These are phyloP conservation scores for Eucalyptus caleyi DNA, from an alignment of 345 rosid genomes.

Conservation along the genomic window DNA sequence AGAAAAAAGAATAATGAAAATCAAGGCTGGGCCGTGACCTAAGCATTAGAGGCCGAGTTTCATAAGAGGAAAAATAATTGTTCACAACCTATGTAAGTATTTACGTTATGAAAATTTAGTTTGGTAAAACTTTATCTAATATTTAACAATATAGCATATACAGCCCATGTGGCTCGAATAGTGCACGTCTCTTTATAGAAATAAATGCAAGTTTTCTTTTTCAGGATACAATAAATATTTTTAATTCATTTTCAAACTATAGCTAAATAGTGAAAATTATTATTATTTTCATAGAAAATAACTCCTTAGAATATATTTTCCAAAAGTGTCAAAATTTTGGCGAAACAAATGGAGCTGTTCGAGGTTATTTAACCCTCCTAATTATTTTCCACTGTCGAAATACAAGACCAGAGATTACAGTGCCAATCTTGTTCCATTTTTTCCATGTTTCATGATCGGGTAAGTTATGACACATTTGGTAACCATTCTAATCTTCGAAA, in stretches of 20 bases:
- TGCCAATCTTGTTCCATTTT: conserved; percentile 38
- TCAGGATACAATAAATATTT: neutral
- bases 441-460: conserved; percentile 72
- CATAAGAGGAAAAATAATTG: neutral
- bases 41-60: neutral
- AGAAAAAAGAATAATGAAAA: neutral
- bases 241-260: neutral
- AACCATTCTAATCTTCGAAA: rapidly evolving
- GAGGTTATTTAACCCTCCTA: neutral
- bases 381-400: conserved; percentile 13
- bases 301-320: neutral
- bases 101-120: neutral
- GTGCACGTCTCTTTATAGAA: neutral
- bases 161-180: neutral
- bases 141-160: neutral
- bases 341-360: neutral
- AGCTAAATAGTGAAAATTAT: rapidly evolving
- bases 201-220: neutral
- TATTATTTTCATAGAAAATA: neutral
- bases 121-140: neutral
- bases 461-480: neutral
- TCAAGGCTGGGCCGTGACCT: neutral
- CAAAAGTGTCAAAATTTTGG: rapidly evolving
- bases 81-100: neutral
- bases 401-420: conserved; percentile 48